Evolutionary conservation across 2,329 filamentous ascomycete genomes (phyloP).

Genomic region (Thielaviopsis musarum): DNA sequence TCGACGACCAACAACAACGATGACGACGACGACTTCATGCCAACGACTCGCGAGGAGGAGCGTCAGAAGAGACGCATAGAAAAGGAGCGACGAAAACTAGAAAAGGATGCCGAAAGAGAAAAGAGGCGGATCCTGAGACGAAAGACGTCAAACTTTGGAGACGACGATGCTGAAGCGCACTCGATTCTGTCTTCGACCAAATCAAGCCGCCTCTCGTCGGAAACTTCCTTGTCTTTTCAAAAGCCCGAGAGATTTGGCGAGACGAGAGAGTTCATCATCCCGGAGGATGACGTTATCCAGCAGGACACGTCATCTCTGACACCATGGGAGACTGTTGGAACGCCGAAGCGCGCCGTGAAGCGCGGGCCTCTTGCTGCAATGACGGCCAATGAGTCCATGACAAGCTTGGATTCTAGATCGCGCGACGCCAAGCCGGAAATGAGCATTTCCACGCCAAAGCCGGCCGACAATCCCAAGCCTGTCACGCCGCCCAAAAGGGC

Average conservation of each 20-base stretch:
- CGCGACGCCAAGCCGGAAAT: background rate
- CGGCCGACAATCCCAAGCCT: background rate
- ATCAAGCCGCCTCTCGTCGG: conserved; percentile 8
- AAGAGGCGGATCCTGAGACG: conserved; percentile 9
- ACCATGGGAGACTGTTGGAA: conserved; percentile 1
- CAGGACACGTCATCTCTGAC: background rate
- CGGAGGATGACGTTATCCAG: background rate
- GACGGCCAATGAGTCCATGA: background rate
- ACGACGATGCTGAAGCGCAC: background rate
- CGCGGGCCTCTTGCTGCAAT: background rate
- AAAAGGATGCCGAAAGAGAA: conserved; percentile 6
- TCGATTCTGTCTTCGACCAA: conserved; percentile 6
- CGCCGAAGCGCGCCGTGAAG: background rate
- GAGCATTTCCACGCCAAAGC: background rate
- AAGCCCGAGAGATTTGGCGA: conserved; percentile 2
- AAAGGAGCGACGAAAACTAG: conserved; percentile 6
- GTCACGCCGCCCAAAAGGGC: background rate
- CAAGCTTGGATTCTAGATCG: background rate
- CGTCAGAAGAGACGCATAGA: background rate
- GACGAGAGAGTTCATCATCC: conserved; percentile 2
- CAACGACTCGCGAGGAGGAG: conserved; percentile 11
- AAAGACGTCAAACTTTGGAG: background rate
- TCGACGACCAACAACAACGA: background rate
- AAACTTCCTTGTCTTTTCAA: conserved; percentile 2
- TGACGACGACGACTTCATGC: background rate